Evolutionary conservation across 164 flowering plant species (phyloP).

Genomic region (Annona cherimola): DNA sequence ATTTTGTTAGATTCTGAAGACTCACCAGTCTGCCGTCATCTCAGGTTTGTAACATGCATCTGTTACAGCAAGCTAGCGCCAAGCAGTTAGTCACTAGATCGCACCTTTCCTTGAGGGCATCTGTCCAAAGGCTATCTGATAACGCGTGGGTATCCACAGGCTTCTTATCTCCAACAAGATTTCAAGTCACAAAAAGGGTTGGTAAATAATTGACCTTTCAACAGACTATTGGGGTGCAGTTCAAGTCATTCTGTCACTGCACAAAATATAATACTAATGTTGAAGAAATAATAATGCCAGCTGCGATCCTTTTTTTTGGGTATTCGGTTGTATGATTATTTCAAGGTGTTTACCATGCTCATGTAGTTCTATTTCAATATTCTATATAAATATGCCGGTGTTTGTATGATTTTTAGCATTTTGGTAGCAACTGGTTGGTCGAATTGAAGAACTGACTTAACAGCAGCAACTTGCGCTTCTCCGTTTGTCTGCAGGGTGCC

Average conservation of each 20-base stretch:
- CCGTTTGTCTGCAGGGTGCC: too few relatives aligned
- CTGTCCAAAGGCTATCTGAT: neutral
- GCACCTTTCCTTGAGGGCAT: constrained; percentile 1
- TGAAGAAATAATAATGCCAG: neutral
- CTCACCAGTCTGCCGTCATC: neutral
- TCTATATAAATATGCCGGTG: too few relatives aligned
- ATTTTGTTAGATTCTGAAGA: neutral
- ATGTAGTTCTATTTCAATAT: neutral
- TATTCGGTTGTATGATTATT: constrained; percentile 10
- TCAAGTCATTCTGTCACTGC: neutral
- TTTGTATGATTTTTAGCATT: too few relatives aligned
- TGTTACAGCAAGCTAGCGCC: neutral
- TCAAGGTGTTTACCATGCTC: neutral
- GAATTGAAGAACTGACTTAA: too few relatives aligned
- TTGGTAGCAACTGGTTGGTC: too few relatives aligned
- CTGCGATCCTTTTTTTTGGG: constrained; percentile 29
- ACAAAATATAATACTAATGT: neutral
- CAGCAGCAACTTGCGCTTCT: too few relatives aligned
- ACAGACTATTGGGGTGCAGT: neutral
- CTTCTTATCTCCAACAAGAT: neutral
- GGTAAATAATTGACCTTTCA: neutral
- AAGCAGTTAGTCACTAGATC: neutral
- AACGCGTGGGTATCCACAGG: neutral
- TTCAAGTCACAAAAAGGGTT: neutral
- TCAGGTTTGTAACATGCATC: neutral